A percentile compares a stretch with the other conserved stretches of the same genome.
These are phyloP conservation scores for Solanum habrochaites DNA, from an alignment of 257 asterid species.

Conservation along the genomic window DNA sequence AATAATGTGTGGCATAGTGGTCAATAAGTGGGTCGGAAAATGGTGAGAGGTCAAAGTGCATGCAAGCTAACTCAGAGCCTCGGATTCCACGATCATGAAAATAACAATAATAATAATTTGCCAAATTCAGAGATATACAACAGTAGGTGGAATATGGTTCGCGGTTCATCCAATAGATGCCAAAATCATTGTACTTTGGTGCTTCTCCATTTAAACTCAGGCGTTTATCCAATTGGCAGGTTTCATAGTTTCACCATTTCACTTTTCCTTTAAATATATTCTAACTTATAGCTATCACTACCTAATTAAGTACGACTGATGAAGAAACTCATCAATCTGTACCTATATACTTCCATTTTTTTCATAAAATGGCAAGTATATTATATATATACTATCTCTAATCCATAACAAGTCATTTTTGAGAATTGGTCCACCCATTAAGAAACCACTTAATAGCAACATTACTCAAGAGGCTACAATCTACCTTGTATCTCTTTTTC, in stretches of 20 bases:
- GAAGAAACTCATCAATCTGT: not conserved
- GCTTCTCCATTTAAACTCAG: not conserved
- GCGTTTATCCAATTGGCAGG: not conserved
- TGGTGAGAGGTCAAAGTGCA: not conserved
- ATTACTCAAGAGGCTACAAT: not conserved
- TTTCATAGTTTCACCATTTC: not conserved
- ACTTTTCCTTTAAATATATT: not conserved
- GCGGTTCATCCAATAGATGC: not conserved
- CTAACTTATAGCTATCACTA: not conserved
- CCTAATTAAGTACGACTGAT: not conserved
- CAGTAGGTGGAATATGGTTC: not conserved
- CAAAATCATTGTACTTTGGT: not conserved
- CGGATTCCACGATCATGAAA: not conserved
- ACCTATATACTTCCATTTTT: not conserved
- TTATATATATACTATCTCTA: not conserved
- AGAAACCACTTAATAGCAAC: not conserved
- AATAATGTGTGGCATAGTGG: not conserved
- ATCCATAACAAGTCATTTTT: not conserved
- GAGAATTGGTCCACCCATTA: not conserved
- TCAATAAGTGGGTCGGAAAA: not conserved
- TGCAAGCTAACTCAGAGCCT: not conserved
- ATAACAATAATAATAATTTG: not conserved
- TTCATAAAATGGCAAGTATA: not conserved
- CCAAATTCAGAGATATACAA: not conserved
- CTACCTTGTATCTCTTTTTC: not conserved